Percentiles rank a stretch among this genome's conserved stretches.
These are phyloP conservation scores for Solanum lignicaule DNA, from an alignment of 257 asterid species.

Conservation along the genomic window DNA sequence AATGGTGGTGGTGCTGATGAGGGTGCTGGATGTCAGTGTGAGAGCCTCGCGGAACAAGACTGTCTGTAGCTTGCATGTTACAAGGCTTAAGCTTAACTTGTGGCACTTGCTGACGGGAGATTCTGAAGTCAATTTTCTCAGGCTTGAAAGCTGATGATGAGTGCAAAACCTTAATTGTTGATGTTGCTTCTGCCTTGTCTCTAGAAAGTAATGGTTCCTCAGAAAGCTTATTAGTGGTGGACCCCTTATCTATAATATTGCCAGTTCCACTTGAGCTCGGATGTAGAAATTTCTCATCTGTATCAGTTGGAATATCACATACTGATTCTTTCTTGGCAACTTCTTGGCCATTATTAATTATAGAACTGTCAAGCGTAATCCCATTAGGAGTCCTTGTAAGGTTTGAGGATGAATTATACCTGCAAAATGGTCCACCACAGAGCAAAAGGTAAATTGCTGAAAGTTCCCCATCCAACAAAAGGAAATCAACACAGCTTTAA, in stretches of 20 bases:
- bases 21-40: slow-evolving; percentile 21
- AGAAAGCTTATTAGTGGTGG: slow-evolving; percentile 42
- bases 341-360: slow-evolving; percentile 34
- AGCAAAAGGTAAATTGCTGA: slow-evolving; percentile 2
- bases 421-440: slow-evolving; percentile 37
- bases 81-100: slow-evolving; percentile 19
- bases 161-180: slow-evolving; percentile 31
- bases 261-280: slow-evolving; percentile 54
- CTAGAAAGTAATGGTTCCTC: slow-evolving; percentile 6
- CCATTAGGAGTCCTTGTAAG: slow-evolving; percentile 37
- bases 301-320: slow-evolving; percentile 24
- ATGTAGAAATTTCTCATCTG: slow-evolving; percentile 24
- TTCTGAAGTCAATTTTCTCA: slow-evolving; percentile 29
- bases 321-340: slow-evolving; percentile 42
- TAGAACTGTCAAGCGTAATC: slow-evolving; percentile 30
- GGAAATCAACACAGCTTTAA: slow-evolving; percentile 27
- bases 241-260: slow-evolving; percentile 50
- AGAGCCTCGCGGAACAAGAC: slow-evolving; percentile 5
- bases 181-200: slow-evolving; percentile 42
- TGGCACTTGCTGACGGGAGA: slow-evolving; percentile 43
- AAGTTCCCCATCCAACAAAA: neutral
- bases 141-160: slow-evolving; percentile 35
- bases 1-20: slow-evolving; percentile 22
- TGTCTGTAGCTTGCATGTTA: slow-evolving; percentile 26
- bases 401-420: slow-evolving; percentile 58